phyloP scores from a whole-genome alignment of 805 yeast genomes.

The Metschnikowia cubensis region DNA sequence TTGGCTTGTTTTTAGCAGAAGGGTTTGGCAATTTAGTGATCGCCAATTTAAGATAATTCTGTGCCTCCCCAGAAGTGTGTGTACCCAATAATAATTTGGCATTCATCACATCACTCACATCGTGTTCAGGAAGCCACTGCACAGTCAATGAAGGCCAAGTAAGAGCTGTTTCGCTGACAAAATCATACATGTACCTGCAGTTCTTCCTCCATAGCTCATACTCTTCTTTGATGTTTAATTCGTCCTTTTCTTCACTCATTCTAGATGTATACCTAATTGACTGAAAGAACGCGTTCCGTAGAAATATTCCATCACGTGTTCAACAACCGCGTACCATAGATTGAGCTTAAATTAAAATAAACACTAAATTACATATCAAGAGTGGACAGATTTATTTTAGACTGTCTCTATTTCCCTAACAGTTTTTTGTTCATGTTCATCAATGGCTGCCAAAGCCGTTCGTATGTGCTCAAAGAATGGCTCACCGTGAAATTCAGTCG shows the following conservation, averaged over 20 bases:
- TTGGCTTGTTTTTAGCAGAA: slow-evolving; percentile 7
- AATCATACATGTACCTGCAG: slow-evolving; percentile 78
- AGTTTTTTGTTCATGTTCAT: background rate
- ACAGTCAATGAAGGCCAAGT: slow-evolving; percentile 81
- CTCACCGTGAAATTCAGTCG: background rate
- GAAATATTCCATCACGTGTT: background rate
- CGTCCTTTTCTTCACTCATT: slow-evolving; percentile 12
- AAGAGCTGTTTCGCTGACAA: slow-evolving; percentile 73
- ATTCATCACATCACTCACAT: slow-evolving; percentile 26
- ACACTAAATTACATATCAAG: background rate
- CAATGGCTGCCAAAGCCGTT: slow-evolving; percentile 1
- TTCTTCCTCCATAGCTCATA: slow-evolving; percentile 78
- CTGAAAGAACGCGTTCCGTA: background rate
- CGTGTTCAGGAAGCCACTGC: slow-evolving; percentile 63
- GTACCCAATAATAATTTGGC: slow-evolving; percentile 65
- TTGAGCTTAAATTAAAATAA: background rate
- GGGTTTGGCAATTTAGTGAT: slow-evolving; percentile 51
- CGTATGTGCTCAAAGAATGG: slow-evolving; percentile 4
- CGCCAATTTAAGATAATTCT: slow-evolving; percentile 63
- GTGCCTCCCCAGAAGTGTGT: slow-evolving; percentile 67
- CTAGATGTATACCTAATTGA: background rate
- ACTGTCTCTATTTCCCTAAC: slow-evolving; percentile 13
- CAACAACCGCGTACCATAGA: background rate
- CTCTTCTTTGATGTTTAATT: slow-evolving; percentile 50
- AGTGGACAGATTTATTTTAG: background rate